Evolutionary conservation across 306 rosid species (phyloP), one percentile per base, ranked within the genome.

Genomic region (Leucaena leucocephala): DNA sequence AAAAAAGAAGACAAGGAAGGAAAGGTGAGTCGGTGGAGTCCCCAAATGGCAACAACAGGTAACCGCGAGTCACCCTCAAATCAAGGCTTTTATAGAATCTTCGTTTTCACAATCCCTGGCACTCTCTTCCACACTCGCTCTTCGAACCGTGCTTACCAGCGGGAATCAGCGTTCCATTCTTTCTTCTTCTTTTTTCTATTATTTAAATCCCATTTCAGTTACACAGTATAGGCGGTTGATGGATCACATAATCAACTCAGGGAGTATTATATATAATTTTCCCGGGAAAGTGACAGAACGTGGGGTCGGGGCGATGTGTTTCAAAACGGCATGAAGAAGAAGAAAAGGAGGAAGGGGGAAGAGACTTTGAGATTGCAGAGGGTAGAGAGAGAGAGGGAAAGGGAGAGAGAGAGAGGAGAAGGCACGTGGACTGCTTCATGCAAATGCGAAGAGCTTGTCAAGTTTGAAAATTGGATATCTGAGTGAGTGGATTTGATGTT

Each of bases 381-480:
- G 2, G 38, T 1, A 35, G 68, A 13, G 12, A 35, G 10, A 17
- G 21, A 27, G 15, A 1, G 81, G 21, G 1, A 1, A n/a, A 6
- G 19, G 7, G 27, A 19, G 61, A 58, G 6, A 27, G 15, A 1
- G 81, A 33, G 1, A 1, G 1, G n/a, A 86, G 82, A 36, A 14
- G 89, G 81, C 92, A 87, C 92, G 95, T 88, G 87, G 86, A 82
- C 12, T 55, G 74, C 77, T 82, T 82, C 91, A 87, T 90, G 89
- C 90, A 87, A 66, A 27, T 27, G 22, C 17, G 42, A 74, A 76
- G 79, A 39, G 2, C 15, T 39, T 43, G 49, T 65, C 44, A 49
- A 75, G 16, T 78, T 12, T 44, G 52, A 14, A 46, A 71, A 57
- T 34, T 35, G 27, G 55, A 22, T 33, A 61, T 12, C 40, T 61